These are phyloP conservation scores for Calonectria hawksworthii DNA, from an alignment of 2,329 filamentous ascomycete species.

Conservation along the genomic window DNA sequence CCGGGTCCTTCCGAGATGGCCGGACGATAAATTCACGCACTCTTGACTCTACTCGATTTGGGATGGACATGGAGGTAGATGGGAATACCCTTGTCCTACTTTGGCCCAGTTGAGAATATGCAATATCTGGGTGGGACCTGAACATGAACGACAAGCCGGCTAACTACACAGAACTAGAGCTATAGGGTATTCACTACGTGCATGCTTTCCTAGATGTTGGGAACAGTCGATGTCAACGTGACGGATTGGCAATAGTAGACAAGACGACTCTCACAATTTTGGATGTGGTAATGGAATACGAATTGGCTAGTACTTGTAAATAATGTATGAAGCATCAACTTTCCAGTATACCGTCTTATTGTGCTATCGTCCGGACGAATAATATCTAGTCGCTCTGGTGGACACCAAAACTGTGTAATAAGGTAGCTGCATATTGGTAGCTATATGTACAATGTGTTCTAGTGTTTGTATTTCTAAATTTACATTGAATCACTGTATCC, in stretches of 20 bases:
- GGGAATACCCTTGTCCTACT: neutral
- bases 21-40: neutral
- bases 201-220: neutral
- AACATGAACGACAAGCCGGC: neutral
- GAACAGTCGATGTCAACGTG: neutral
- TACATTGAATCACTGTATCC: too few relatives aligned
- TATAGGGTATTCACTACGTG: neutral
- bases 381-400: neutral
- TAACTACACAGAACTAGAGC: neutral
- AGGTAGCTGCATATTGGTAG: neutral
- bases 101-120: neutral
- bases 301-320: neutral
- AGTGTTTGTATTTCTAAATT: too few relatives aligned
- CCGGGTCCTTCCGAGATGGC: neutral
- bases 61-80: neutral
- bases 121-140: neutral
- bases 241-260: neutral
- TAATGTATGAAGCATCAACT: neutral
- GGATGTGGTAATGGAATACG: neutral
- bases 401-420: neutral
- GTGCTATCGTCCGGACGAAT: neutral
- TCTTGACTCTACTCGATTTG: neutral
- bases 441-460: neutral
- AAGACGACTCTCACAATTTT: neutral
- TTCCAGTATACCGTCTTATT: neutral